These are phyloP conservation scores for Xylaria venustula DNA, from an alignment of 495 filamentous ascomycete species.

Conservation along the genomic window DNA sequence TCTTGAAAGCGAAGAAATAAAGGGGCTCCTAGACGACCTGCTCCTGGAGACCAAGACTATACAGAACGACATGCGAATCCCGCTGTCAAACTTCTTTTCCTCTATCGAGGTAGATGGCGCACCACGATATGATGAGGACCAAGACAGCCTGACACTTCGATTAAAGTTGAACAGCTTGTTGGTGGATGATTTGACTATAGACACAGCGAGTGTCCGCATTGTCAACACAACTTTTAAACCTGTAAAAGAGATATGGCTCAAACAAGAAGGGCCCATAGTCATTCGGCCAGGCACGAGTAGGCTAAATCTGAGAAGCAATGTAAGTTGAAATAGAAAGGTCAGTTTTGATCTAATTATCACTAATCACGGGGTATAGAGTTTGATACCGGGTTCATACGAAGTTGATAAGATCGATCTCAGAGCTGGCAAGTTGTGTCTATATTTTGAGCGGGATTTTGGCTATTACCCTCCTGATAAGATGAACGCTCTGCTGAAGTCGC, in stretches of 20 bases:
- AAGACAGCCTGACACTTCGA: slow-evolving; percentile 75
- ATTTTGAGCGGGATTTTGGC: slow-evolving; percentile 53
- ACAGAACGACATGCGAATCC: slow-evolving; percentile 62
- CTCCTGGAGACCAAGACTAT: slow-evolving; percentile 61
- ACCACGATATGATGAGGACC: slow-evolving; percentile 65
- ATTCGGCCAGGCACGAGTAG: slow-evolving; percentile 56
- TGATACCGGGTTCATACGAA: slow-evolving; percentile 72
- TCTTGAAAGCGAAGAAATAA: slow-evolving; percentile 55
- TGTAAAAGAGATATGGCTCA: slow-evolving; percentile 64
- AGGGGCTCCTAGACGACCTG: slow-evolving; percentile 64
- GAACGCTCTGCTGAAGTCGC: slow-evolving; percentile 38
- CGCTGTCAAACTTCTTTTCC: slow-evolving; percentile 71
- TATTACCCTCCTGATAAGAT: slow-evolving; percentile 44
- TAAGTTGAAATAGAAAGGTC: slow-evolving; percentile 25
- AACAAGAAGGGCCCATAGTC: slow-evolving; percentile 39
- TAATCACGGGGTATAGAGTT: slow-evolving; percentile 33
- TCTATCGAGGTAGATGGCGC: slow-evolving; percentile 67
- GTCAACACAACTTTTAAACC: slow-evolving; percentile 46
- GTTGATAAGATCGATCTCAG: slow-evolving; percentile 70
- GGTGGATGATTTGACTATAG: slow-evolving; percentile 64
- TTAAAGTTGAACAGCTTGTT: slow-evolving; percentile 72
- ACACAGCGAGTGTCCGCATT: slow-evolving; percentile 66
- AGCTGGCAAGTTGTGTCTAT: slow-evolving; percentile 66
- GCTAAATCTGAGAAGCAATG: slow-evolving; percentile 50
- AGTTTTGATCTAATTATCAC: background rate